Percentiles rank a stretch among this genome's conserved stretches.
phyloP scores from a whole-genome alignment of 805 yeast species.

The Candida qinlingensis region DNA sequence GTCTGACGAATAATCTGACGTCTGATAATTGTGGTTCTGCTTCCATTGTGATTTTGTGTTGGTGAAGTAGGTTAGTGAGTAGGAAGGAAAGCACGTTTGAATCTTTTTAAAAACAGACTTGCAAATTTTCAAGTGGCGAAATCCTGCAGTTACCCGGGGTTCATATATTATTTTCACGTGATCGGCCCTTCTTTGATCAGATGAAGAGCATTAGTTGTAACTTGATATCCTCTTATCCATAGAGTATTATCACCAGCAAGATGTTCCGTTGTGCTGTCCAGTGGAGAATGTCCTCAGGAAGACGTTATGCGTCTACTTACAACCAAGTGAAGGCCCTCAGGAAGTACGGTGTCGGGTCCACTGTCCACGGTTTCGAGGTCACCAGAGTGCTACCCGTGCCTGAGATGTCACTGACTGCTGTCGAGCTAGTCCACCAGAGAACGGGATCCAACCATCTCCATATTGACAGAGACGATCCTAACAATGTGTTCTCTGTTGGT shows the following conservation, averaged over 20 bases:
- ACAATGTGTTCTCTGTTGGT: slow-evolving; percentile 83
- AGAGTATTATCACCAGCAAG: neutral
- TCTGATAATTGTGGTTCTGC: slow-evolving; percentile 30
- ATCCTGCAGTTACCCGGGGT: too few species aligned
- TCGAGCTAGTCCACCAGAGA: slow-evolving; percentile 56
- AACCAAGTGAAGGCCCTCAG: slow-evolving; percentile 32
- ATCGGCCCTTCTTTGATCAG: too few species aligned
- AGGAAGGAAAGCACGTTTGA: neutral
- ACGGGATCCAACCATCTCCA: slow-evolving; percentile 84
- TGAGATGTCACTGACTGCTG: slow-evolving; percentile 76
- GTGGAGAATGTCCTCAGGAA: slow-evolving; percentile 4
- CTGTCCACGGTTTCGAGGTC: slow-evolving; percentile 63
- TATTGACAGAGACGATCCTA: slow-evolving; percentile 73
- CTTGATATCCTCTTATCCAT: too few species aligned
- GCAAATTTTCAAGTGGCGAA: too few species aligned
- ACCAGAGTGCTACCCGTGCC: slow-evolving; percentile 66
- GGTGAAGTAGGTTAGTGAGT: neutral
- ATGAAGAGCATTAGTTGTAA: too few species aligned
- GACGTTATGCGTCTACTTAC: slow-evolving; percentile 21
- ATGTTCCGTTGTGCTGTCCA: slow-evolving; percentile 6
- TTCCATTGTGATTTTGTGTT: neutral
- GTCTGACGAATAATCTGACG: slow-evolving; percentile 54
- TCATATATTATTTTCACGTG: too few species aligned
- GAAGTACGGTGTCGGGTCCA: slow-evolving; percentile 61
- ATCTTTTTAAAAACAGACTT: neutral